Conservation (phyloP, 345 rosid genomes). For the Erysimum cheiranthoides region DNA sequence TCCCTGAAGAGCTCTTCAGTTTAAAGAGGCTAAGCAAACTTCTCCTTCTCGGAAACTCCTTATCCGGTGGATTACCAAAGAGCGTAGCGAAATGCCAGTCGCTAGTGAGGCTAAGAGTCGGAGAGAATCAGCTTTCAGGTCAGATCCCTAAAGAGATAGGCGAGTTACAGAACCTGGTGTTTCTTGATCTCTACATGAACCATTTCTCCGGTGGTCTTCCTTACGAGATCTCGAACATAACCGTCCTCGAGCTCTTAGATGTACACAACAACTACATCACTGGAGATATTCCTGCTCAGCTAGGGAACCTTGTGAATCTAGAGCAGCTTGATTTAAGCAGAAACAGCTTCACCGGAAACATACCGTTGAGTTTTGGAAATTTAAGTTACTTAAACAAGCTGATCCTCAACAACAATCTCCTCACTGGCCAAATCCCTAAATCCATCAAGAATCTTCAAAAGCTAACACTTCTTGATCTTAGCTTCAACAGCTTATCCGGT, state of each 20-base stretch:
- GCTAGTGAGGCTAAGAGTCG: conserved; percentile 83
- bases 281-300: conserved; percentile 76
- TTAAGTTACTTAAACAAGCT: conserved; percentile 92
- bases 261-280: conserved; percentile 82
- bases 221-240: conserved; percentile 68
- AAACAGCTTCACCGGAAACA: conserved; percentile 78
- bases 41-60: conserved; percentile 87
- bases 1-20: conserved; percentile 82
- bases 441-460: conserved; percentile 69
- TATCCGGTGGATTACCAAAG: conserved; percentile 67
- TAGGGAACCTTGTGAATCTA: conserved; percentile 89
- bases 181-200: conserved; percentile 90
- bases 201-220: conserved; percentile 85
- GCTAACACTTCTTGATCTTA: conserved; percentile 84
- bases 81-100: conserved; percentile 79
- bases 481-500: conserved; percentile 79
- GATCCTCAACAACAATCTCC: conserved; percentile 84
- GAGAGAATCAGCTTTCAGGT: conserved; percentile 94
- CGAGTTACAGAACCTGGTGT: conserved; percentile 84
- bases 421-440: conserved; percentile 73
- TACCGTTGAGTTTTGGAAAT: conserved; percentile 84
- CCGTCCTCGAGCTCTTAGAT: conserved; percentile 89
- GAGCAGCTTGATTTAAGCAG: conserved; percentile 98
- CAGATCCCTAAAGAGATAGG: conserved; percentile 86
- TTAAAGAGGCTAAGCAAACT: conserved; percentile 93